Evolutionary conservation across 2,329 filamentous ascomycete genomes (phyloP).

Genomic region (Clonostachys sp.): DNA sequence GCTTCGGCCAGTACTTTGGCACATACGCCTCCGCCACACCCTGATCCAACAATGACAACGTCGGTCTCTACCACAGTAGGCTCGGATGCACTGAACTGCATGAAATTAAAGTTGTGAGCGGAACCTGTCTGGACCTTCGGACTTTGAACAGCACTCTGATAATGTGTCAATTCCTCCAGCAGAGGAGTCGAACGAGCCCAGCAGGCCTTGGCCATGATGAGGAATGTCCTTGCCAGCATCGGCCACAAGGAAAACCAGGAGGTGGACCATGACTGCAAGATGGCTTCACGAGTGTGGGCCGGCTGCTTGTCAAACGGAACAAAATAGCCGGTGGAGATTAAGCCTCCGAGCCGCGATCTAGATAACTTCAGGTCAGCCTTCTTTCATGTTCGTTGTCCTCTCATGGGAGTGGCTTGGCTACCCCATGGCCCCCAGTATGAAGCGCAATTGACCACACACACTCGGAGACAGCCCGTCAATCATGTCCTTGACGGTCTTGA

Average conservation of each 20-base stretch:
- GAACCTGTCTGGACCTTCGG: slow-evolving; percentile 29
- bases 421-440: no score
- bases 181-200: slow-evolving; percentile 42
- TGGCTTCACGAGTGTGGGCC: slow-evolving; percentile 51
- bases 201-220: slow-evolving; percentile 51
- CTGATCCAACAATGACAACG: slow-evolving; percentile 80
- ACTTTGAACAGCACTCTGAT: slow-evolving; percentile 12
- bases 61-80: slow-evolving; percentile 68
- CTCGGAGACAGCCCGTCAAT: no score
- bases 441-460: no score
- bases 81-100: slow-evolving; percentile 43
- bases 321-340: slow-evolving; percentile 64
- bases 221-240: slow-evolving; percentile 48
- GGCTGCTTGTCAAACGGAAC: slow-evolving; percentile 59
- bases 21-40: slow-evolving; percentile 77
- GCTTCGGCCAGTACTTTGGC: slow-evolving; percentile 79
- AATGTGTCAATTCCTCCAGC: slow-evolving; percentile 52
- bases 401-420: no score
- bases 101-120: slow-evolving; percentile 51
- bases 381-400: no score
- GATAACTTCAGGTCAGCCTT: no score
- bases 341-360: slow-evolving; percentile 58
- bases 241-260: slow-evolving; percentile 53
- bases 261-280: slow-evolving; percentile 57
- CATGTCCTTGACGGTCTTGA: neutral